Evolutionary conservation across 2,329 filamentous ascomycete genomes (phyloP), one percentile per base, ranked within the genome.

Genomic region (Trichophyton mentagrophytes): DNA sequence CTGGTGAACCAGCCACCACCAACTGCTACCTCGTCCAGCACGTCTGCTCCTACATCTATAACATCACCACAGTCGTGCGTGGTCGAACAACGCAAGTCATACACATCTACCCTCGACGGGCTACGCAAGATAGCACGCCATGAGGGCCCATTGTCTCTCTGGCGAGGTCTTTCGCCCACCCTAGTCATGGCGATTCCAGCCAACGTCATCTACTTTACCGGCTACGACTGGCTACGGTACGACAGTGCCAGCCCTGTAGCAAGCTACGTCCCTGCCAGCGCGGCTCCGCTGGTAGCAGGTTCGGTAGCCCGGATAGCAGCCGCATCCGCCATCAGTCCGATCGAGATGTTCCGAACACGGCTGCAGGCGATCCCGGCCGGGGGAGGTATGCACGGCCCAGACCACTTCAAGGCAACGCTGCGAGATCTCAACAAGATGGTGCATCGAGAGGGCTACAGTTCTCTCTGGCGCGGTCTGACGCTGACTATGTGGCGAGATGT

Each of bases 181-280:
- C 77, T 99, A 22, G 82, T 90, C 65, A 99, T 99, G 93, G 86
- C 90, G 0, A 82, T 99, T 4, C 93, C 93, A 0, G 90, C 86
- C 27, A 99, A 99, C 71, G 93, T 99, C 66, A 97, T 99, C 66
- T 99, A 99, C 75, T 96, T 97, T 69, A 95, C 93, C 11, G 93
- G 93, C 44, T 99, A 99, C 74, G 93, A 99, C 70, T 96, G 90
- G 87, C 73, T 99, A 62, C 85, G 93, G 40, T 88, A 82, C 65
- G 87, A 89, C 67, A 77, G 79, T 0, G 77, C 76, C 47, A 95
- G 89, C 66, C 91, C 90, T 0, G 82, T 97, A 64, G 81, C 80
- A 40, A 79, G 78, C 47, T 66, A 80, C 20, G 71, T 86, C 8
- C 81, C 82, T 13, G 88, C 92, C 65, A 80, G 83, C 7, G 90